Conservation (phyloP, 1,284 basidiomycete genomes). For the Trichosporon ovoides region DNA sequence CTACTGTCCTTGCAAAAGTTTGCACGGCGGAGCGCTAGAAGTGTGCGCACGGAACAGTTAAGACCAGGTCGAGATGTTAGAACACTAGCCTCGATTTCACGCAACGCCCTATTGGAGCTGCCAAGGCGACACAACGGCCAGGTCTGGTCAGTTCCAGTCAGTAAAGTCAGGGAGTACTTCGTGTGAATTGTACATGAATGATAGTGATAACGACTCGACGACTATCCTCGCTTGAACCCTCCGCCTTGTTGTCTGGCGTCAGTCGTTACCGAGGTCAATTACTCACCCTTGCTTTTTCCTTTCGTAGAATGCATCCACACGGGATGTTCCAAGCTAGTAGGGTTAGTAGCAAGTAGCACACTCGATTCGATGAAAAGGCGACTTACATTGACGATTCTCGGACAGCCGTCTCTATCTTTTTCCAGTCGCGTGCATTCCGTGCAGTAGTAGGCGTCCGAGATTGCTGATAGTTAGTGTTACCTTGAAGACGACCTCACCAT, state of each 20-base stretch:
- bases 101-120: too few relatives aligned
- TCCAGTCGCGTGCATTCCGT: constrained; percentile 93
- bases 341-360: constrained; percentile 1
- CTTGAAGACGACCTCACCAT: constrained; percentile 57
- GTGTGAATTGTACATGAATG: background rate
- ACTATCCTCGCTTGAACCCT: constrained; percentile 40
- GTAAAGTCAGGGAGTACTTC: background rate
- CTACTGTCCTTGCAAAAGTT: too few relatives aligned
- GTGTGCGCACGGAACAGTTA: too few relatives aligned
- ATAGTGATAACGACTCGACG: background rate
- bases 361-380: too few relatives aligned
- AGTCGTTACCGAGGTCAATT: background rate
- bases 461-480: constrained; percentile 56
- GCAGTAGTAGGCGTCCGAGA: constrained; percentile 96
- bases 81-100: too few relatives aligned
- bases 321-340: constrained; percentile 39
- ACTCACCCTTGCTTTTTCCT: constrained; percentile 43
- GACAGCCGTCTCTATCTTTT: constrained; percentile 97
- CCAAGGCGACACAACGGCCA: too few relatives aligned
- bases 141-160: too few relatives aligned
- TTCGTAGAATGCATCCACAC: constrained; percentile 48
- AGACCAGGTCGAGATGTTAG: too few relatives aligned
- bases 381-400: constrained; percentile 84
- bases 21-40: too few relatives aligned
- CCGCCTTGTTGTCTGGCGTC: constrained; percentile 25